These are phyloP conservation scores for Dunaliella primolecta DNA, from an alignment of 139 green algal genomes.

Conservation along the genomic window DNA sequence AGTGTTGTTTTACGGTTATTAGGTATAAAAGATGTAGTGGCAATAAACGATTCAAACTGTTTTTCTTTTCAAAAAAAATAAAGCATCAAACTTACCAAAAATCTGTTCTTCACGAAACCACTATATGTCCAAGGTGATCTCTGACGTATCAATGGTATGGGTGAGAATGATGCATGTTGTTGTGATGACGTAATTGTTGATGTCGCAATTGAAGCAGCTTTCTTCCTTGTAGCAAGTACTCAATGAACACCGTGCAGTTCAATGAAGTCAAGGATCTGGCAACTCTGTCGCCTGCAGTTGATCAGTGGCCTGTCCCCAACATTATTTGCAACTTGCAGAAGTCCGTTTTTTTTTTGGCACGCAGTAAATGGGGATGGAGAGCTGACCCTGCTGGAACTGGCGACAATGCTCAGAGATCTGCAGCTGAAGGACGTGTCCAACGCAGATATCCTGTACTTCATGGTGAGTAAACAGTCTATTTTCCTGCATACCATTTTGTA, in stretches of 20 bases:
- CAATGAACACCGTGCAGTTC: too few species aligned
- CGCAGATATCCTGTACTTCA: conserved; percentile 40
- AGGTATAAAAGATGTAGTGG: too few species aligned
- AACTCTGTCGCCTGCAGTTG: too few species aligned
- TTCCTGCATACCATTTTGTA: too few species aligned
- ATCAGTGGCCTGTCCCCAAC: background rate
- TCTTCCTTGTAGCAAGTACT: too few species aligned
- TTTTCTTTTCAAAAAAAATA: background rate
- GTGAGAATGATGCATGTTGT: conserved; percentile 17
- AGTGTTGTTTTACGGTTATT: too few species aligned
- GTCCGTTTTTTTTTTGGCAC: background rate
- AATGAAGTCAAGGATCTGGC: too few species aligned
- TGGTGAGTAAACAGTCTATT: conserved; percentile 24
- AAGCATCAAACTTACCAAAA: conserved; percentile 20
- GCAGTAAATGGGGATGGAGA: conserved; percentile 22
- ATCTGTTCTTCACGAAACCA: conserved; percentile 17
- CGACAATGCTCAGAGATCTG: conserved; percentile 11
- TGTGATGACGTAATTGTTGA: too few species aligned
- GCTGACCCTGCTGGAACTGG: conserved; percentile 35
- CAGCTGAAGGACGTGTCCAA: conserved; percentile 21
- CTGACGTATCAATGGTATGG: conserved; percentile 12
- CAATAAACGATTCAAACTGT: too few species aligned
- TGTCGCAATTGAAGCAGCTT: too few species aligned
- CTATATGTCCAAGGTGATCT: conserved; percentile 15
- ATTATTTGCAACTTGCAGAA: background rate